Evolutionary conservation across 148 eudicot genomes (phyloP), one percentile per base, ranked within the genome.

Genomic region (Rhododendron molle): DNA sequence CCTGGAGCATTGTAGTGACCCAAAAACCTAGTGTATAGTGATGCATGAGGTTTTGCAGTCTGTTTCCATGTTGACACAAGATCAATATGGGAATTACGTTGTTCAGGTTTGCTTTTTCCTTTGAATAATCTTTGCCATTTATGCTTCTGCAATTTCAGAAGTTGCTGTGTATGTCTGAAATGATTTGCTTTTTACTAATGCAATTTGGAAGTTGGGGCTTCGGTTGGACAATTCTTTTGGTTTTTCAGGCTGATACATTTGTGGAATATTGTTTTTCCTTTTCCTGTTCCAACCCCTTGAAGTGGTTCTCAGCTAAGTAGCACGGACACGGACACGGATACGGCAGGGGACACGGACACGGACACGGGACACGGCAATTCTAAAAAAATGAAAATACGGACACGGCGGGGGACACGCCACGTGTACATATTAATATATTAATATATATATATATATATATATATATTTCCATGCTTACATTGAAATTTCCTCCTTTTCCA

Each of bases 21-120:
- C 91, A 30, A 89, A 88, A 82, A 94, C 98, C 46, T 95, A 94
- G 83, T 87, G 81, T 11, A 86, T 92, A 81, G 95, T 93, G 90
- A 94, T 94, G 97, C 93, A 94, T 82, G 97, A 94, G 85, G 92
- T 94, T 81, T 89, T 94, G 95, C 90, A 86, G 85, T 94, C 93
- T 83, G 92, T 94, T 78, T 88, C 90, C 92, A 92, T 90, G 92
- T 84, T 94, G 90, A 93, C 97, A 2, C 97, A 94, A 85, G 97
- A 94, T 81, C 97, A 94, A 87, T 94, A 94, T 85, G 97, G 97
- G 84, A 94, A 94, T 85, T 94, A 94, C 84, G 97, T 92, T 76
- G 95, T 94, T 84, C 95, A 94, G 95, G 94, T 94, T 83, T 81
- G 93, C 86, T 72, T 5, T 83, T 81, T n/a, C 11, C 80, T 23